Evolutionary conservation across 2,329 filamentous ascomycete genomes (phyloP), one percentile per base, ranked within the genome.

Genomic region (Talaromyces sp.): DNA sequence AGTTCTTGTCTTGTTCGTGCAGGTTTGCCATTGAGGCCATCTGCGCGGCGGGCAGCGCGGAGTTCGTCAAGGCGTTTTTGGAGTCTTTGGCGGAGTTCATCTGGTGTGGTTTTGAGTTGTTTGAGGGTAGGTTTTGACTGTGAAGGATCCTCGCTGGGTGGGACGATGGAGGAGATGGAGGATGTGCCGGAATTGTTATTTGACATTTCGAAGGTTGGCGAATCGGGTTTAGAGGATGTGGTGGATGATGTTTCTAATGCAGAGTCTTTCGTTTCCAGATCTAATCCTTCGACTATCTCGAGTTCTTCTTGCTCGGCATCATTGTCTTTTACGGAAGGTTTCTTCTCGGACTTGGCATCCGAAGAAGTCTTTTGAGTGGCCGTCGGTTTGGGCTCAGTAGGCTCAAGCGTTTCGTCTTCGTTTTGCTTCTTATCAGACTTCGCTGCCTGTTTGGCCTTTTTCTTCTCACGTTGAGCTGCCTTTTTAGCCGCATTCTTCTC

Each of bases 1-100:
- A 99, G 85, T 75, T 98, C 93, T 78, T 96, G 90, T 67, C 95
- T 87, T 67, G 92, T 96, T 68, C 90, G 88, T 65, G 94, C 91
- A 16, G 90, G 89, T 72, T 90, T 89, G 66, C 92, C 92, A 71
- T 96, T 88, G 0, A 88, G 84, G 6, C 90, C 92, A 71, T 96
- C 92, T 6, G 94, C 93, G 77, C 97, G 97, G 66, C 95, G 89
- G 31, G 88, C 88, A 10, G 91, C 90, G 66, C 94, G 90, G 59
- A 98, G 87, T 54, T 89, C 89, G 70, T 95, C 91, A 63, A 99
- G 93, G 67, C 88, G 90, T 70, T 91, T 90, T 64, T 90, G 88
- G 60, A 99, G 83, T 52, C 93, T 89, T 65, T 89, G 87, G 72
- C 90, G 88, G 56, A 97, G 86, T 31, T 89, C 87, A 66, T 91